Evolutionary conservation across 768 basidiomycete species (phyloP), one percentile per base, ranked within the genome.

Genomic region (Collybia nuda): DNA sequence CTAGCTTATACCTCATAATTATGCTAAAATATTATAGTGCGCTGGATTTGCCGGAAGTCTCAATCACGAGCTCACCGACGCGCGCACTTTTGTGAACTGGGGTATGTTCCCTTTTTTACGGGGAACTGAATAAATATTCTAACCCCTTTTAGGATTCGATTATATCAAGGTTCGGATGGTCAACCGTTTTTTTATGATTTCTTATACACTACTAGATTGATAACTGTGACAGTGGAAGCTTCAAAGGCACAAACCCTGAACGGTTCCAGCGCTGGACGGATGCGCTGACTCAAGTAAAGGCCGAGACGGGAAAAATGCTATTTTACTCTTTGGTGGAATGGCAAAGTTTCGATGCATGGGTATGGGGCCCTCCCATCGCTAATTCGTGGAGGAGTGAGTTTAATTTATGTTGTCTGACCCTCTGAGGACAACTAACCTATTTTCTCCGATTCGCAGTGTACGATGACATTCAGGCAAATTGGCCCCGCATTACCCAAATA

Each of bases 271-370:
- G 63, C 22, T 64, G 61, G 63, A 61, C 59, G 14, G 58, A 61
- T 41, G 61, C 62, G 0, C 28, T 60, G 29, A 51, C 21, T n/a
- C 63, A 62, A 54, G 56, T 62, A 15, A 40, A 62, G 26, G 35
- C 44, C 17, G 62, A 61, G 21, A 61, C 60, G 2, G 62, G 62
- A 28, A 62, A 59, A 28, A 62, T 56, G 56, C 51, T 62, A 22
- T 61, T 60, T 42, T 63, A 60, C 40, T 60, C 58, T 15, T 48
- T 62, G 14, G 63, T 65, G 4, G 62, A 65, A 49, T 65, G 64
- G 64, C 51, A 46, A 35, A 62, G 64, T 48, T 63, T 63, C 47
- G 64, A 63, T 46, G 64, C 64, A 1, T 62, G 62, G 60, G 55
- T 47, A 14, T 65, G 62, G 58, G 64, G 55, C 23, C 55, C 60